Evolutionary conservation across 768 basidiomycete species (phyloP).

Genomic region (Termitomyces bulborhizus): DNA sequence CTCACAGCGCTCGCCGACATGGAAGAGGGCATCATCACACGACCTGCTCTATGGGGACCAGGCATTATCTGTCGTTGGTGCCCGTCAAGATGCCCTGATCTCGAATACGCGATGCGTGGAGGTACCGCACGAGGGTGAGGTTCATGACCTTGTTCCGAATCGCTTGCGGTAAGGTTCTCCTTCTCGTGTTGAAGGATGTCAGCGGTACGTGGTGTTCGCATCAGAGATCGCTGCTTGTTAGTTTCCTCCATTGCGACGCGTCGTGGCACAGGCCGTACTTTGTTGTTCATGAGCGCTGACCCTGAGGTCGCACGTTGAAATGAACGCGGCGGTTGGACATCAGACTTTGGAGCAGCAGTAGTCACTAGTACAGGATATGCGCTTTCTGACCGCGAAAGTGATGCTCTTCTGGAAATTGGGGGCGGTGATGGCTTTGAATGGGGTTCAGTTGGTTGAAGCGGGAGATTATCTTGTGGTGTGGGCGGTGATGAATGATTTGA

Average conservation of each 20-base stretch:
- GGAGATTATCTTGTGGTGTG: slow-evolving; percentile 34
- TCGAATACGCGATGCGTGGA: slow-evolving; percentile 15
- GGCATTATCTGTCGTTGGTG: slow-evolving; percentile 37
- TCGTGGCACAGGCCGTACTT: slow-evolving; percentile 29
- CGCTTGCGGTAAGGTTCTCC: slow-evolving; percentile 35
- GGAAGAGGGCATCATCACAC: slow-evolving; percentile 37
- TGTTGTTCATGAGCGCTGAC: slow-evolving; percentile 35
- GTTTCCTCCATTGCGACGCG: slow-evolving; percentile 38
- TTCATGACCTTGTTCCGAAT: slow-evolving; percentile 27
- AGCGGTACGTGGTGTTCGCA: slow-evolving; percentile 11
- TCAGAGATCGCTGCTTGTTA: slow-evolving; percentile 12
- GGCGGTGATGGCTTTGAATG: slow-evolving; percentile 30
- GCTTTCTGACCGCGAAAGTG: slow-evolving; percentile 65
- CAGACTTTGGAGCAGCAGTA: slow-evolving; percentile 17
- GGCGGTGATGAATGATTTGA: slow-evolving; percentile 39
- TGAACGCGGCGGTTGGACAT: slow-evolving; percentile 37
- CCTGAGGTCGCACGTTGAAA: slow-evolving; percentile 67
- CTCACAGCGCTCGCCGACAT: slow-evolving; percentile 14
- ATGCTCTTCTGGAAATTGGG: slow-evolving; percentile 36
- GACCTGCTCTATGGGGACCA: slow-evolving; percentile 39
- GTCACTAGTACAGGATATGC: slow-evolving; percentile 41
- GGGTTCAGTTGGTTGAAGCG: slow-evolving; percentile 31
- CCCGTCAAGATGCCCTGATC: slow-evolving; percentile 20
- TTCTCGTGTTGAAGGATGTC: slow-evolving; percentile 40
- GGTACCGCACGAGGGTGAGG: slow-evolving; percentile 18